Evolutionary conservation across 805 yeast species (phyloP).

Genomic region (Wickerhamomyces mucosus): DNA sequence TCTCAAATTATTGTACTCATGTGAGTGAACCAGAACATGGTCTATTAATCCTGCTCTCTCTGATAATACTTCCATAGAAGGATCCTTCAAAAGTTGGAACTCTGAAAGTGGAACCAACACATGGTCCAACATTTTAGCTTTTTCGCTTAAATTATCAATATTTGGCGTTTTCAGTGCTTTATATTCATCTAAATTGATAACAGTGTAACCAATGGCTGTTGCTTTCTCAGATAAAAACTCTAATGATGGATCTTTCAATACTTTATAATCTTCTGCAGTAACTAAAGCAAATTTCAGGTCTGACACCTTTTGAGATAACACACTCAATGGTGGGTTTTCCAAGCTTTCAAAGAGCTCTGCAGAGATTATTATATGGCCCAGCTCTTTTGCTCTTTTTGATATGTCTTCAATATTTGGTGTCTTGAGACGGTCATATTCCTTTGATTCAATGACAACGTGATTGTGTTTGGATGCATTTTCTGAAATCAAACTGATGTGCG

Average conservation of each 20-base stretch:
- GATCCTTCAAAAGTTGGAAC: not conserved
- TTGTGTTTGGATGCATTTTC: not conserved
- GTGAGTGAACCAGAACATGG: too few relatives aligned
- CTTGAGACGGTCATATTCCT: not conserved
- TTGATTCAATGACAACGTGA: not conserved
- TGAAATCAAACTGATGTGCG: slow-evolving; percentile 12
- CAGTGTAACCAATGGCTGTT: not conserved
- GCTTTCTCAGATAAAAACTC: not conserved
- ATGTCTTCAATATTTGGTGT: not conserved
- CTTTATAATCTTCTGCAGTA: not conserved
- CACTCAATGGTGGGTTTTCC: too few relatives aligned
- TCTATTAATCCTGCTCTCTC: not conserved
- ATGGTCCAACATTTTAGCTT: not conserved
- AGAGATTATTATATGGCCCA: not conserved
- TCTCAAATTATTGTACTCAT: not conserved
- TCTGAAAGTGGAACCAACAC: not conserved
- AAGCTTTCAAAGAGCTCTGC: too few relatives aligned
- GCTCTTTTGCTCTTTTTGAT: not conserved
- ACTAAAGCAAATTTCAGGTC: too few relatives aligned
- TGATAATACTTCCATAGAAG: not conserved
- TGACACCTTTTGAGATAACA: too few relatives aligned
- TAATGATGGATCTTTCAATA: not conserved
- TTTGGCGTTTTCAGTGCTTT: not conserved
- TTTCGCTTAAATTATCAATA: not conserved
- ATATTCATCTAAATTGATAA: not conserved